These are phyloP conservation scores for Cladosporium halotolerans DNA, from an alignment of 2,329 filamentous ascomycete species.

Conservation along the genomic window DNA sequence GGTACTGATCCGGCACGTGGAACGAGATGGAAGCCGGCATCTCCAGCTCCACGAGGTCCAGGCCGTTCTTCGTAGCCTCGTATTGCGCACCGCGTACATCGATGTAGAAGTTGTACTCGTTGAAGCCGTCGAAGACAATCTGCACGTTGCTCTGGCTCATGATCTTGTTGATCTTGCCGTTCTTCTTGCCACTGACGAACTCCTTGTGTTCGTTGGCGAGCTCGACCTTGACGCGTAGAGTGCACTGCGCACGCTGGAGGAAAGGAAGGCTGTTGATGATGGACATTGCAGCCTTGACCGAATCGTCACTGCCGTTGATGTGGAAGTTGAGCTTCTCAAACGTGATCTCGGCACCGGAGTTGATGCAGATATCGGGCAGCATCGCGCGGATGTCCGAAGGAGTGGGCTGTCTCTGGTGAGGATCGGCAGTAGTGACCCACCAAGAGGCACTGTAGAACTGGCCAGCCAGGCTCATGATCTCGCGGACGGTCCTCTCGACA, in stretches of 20 bases:
- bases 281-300: conserved; percentile 89
- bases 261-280: conserved; percentile 91
- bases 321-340: conserved; percentile 94
- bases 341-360: conserved; percentile 87
- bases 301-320: conserved; percentile 91
- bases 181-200: conserved; percentile 99
- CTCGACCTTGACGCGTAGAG: conserved; percentile 96
- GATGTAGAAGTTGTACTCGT: conserved; percentile 99
- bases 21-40: conserved; percentile 99
- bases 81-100: conserved; percentile 90
- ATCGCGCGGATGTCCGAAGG: conserved; percentile 74
- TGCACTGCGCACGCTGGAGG: conserved; percentile 77
- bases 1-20: conserved; percentile 97
- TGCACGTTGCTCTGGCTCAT: conserved; percentile 99
- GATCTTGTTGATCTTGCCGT: conserved; percentile 99
- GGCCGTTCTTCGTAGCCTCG: conserved; percentile 86
- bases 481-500: conserved; percentile 88
- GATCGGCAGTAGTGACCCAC: conserved; percentile 79
- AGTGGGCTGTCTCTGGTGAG: conserved; percentile 54
- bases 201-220: conserved; percentile 99
- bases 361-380: conserved; percentile 91
- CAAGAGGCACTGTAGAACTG: conserved; percentile 97
- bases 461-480: conserved; percentile 90
- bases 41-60: conserved; percentile 92
- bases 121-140: conserved; percentile 98